Base-by-base conservation (phyloP, 2,329 filamentous ascomycete species). In the Monilinia aucupariae region DNA sequence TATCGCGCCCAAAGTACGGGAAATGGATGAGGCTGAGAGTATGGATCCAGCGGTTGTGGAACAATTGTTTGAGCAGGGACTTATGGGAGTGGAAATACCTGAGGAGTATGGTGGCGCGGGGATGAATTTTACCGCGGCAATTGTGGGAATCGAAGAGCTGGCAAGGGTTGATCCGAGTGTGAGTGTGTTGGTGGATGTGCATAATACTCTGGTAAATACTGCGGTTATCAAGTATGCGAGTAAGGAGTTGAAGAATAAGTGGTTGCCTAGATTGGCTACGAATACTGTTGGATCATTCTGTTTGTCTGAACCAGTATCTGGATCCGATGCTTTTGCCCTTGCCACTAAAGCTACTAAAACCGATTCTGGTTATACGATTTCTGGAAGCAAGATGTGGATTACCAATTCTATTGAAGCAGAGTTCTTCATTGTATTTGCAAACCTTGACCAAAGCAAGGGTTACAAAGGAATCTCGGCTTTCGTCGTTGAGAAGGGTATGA, bases 341-440 rank as follows among this genome's bases (percentile, higher is more conserved):
- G 89, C 91, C 69, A 97, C 94, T 63, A 92, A 91, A 76, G 94
- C 94, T 50, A 87, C 85, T 64, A 90, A 92, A 81, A 94, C 91
- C 0, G 82, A 85, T 27, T 83, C 86, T 68, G 92, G 93, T 41
- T 99, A 93, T 80, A 87, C 83, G 77, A 89, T 99, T 76, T 89
- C 85, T 65, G 94, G 94, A 56, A 87, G 85, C 76, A 99, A 99
- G 85, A 99, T 99, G 94, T 99, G 94, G 94, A 99, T 99, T 78
- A 99, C 94, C 67, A 99, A 99, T 82, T 89, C 90, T 58, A 87
- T 93, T 80, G 94, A 99, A 79, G 89, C 94, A 25, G 86, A 87
- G 65, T 88, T 97, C 80, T 99, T 97, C 80, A 93, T 99, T 73
- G 94, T 99, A 64, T 99, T 99, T 74, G 94, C 94, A 73, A 99